Evolutionary conservation across 345 rosid genomes (phyloP).

Genomic region (Syzygium aromaticum): DNA sequence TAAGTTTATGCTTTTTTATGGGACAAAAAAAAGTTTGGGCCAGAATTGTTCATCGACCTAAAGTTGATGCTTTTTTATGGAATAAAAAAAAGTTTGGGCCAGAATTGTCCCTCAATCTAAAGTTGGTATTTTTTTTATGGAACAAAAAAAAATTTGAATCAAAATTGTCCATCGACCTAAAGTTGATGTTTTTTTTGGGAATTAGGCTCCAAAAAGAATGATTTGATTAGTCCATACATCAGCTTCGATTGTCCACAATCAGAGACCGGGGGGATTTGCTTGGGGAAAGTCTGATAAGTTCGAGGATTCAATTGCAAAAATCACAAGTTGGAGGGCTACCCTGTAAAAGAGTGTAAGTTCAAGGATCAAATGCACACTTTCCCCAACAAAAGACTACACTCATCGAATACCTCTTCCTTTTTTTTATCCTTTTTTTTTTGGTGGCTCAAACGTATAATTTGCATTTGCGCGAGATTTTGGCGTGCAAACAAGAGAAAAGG

Average conservation of each 20-base stretch:
- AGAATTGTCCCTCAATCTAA: too few species aligned
- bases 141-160: too few species aligned
- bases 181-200: too few species aligned
- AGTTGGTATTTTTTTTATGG: too few species aligned
- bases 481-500: neutral
- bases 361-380: neutral
- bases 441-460: neutral
- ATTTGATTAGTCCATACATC: neutral
- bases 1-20: too few species aligned
- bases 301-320: neutral
- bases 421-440: neutral
- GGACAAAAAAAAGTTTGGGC: too few species aligned
- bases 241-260: neutral
- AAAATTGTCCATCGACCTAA: too few species aligned
- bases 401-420: neutral
- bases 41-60: too few species aligned
- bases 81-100: too few species aligned
- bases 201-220: neutral
- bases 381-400: neutral
- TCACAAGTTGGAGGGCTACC: neutral
- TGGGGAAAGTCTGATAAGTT: neutral
- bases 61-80: too few species aligned
- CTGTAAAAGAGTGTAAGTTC: neutral
- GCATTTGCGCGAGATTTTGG: neutral
- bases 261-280: neutral